Conservation (phyloP, 2,329 filamentous ascomycete species). For the Neofusicoccum parvum region DNA sequence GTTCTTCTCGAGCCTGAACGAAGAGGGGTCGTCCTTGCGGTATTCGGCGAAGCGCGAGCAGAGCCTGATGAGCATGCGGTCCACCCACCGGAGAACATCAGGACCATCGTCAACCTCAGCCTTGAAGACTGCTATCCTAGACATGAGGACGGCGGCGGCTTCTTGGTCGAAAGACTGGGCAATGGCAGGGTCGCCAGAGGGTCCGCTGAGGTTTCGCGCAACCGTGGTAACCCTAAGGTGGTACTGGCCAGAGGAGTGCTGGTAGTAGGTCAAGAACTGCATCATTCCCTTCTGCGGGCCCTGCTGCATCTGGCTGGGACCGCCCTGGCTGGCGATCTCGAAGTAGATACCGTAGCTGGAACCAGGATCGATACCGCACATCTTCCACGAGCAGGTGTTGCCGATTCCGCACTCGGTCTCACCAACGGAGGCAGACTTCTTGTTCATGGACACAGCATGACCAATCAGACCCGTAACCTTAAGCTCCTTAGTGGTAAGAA, state of each 20-base stretch:
- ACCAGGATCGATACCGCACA: conserved; percentile 95
- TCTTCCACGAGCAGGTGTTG: conserved; percentile 99
- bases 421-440: conserved; percentile 94
- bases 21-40: conserved; percentile 95
- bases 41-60: conserved; percentile 98
- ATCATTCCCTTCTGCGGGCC: conserved; percentile 91
- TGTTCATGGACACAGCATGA: conserved; percentile 94
- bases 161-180: conserved; percentile 98
- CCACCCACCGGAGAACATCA: conserved; percentile 97
- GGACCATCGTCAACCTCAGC: conserved; percentile 97
- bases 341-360: conserved; percentile 97
- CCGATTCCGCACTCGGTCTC: conserved; percentile 98
- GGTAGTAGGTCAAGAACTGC: conserved; percentile 98
- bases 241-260: conserved; percentile 94
- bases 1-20: conserved; percentile 89
- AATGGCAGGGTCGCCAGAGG: conserved; percentile 90
- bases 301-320: conserved; percentile 81
- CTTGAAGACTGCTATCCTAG: conserved; percentile 98
- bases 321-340: conserved; percentile 92
- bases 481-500: conserved; percentile 94
- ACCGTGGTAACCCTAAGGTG: conserved; percentile 95
- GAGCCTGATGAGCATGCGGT: conserved; percentile 94
- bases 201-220: conserved; percentile 85
- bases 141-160: conserved; percentile 96
- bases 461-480: conserved; percentile 98